These are phyloP conservation scores for Colletotrichum incanum DNA, from an alignment of 2,329 filamentous ascomycete genomes.

Conservation along the genomic window DNA sequence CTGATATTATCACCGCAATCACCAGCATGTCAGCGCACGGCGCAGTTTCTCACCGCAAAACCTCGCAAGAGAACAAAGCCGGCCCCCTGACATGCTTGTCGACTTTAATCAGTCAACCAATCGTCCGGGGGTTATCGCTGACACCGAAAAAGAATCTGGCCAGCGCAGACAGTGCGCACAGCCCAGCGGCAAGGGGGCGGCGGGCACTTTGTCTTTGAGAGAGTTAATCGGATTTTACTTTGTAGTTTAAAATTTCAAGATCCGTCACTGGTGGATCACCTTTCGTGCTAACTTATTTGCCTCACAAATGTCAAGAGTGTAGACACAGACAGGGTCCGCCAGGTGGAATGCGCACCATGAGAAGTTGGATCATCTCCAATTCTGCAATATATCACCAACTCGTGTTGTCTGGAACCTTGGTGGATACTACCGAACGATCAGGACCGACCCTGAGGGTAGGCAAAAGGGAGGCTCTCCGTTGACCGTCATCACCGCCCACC, in stretches of 20 bases:
- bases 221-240: slow-evolving; percentile 2
- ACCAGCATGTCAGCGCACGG: slow-evolving; percentile 5
- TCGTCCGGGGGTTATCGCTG: slow-evolving; percentile 32
- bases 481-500: neutral
- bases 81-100: neutral
- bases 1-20: neutral
- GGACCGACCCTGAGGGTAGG: neutral
- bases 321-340: neutral
- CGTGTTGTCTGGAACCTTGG: slow-evolving; percentile 6
- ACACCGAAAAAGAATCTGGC: neutral
- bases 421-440: slow-evolving; percentile 1
- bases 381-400: slow-evolving; percentile 34
- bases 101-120: slow-evolving; percentile 19
- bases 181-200: neutral
- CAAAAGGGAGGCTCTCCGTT: neutral
- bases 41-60: neutral
- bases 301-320: neutral
- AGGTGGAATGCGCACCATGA: slow-evolving; percentile 7
- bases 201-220: slow-evolving; percentile 1
- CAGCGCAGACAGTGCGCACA: neutral
- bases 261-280: slow-evolving; percentile 20
- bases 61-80: neutral
- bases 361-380: slow-evolving; percentile 8
- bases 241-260: neutral
- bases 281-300: slow-evolving; percentile 12